Evolutionary conservation across 331 rosid species (phyloP).

Genomic region (Erythrophleum ivorense): DNA sequence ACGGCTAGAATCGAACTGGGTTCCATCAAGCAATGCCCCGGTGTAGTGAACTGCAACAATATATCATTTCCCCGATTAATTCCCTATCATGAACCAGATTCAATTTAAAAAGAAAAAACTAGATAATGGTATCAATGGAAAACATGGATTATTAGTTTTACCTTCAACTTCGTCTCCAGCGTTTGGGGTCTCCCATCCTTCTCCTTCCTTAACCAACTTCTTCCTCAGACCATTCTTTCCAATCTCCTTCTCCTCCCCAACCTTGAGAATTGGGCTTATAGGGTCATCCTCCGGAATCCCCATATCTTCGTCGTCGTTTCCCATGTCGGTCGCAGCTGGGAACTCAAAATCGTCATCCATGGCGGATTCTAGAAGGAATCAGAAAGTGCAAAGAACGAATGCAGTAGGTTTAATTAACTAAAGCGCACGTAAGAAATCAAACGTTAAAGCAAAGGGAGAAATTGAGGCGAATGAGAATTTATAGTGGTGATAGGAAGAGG

Average conservation of each 20-base stretch:
- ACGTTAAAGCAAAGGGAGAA: background rate
- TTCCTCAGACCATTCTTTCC: conserved; percentile 77
- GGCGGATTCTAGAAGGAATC: background rate
- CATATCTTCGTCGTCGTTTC: conserved; percentile 45
- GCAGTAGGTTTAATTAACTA: background rate
- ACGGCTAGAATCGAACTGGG: conserved; percentile 85
- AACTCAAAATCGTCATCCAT: conserved; percentile 76
- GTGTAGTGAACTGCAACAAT: conserved; percentile 72
- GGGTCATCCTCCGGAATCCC: conserved; percentile 50
- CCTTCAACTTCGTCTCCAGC: conserved; percentile 90
- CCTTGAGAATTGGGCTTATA: conserved; percentile 51
- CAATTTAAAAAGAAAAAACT: background rate
- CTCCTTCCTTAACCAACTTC: conserved; percentile 79
- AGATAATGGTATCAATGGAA: background rate
- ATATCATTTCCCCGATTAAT: background rate
- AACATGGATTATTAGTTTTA: background rate
- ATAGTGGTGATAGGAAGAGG: background rate
- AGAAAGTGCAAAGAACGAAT: background rate
- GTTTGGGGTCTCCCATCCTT: conserved; percentile 73
- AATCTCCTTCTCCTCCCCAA: conserved; percentile 81
- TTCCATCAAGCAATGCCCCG: conserved; percentile 79
- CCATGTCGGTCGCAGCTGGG: conserved; percentile 39
- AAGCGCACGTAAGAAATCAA: too few species aligned
- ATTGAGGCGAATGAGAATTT: background rate
- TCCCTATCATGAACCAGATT: background rate